Base-by-base conservation (phyloP, 2,329 filamentous ascomycete species). In the Fusarium cicatricum region DNA sequence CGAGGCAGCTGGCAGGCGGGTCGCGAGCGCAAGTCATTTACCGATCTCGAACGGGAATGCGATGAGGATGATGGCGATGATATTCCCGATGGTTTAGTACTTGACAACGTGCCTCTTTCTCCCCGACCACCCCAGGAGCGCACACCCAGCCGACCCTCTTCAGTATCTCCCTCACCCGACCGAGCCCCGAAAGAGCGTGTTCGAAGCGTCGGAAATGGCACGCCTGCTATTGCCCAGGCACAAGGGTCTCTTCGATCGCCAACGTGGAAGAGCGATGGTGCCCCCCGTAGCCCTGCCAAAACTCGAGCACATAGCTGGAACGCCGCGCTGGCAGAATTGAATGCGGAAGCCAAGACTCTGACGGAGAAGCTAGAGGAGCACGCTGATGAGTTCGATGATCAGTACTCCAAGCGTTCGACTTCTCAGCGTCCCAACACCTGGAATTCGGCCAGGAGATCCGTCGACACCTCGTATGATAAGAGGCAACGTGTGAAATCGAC, bases 341-440 rank as follows among this genome's bases (percentile, higher is more conserved):
- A 85, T 55, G 77, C 85, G 5, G 91, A 95, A 69, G 88, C 90
- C 11, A 89, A 87, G 70, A 86, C 85, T 17, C 74, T 95, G 52
- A 94, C 90, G 0, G 89, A 91, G 66, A 91, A 90, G 66, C 78
- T 95, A n/a, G 91, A 94, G 70, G 89, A 89, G 68, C 89, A 91
- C 65, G 87, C 89, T 10, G 86, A 88, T 70, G 85, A 90, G 66
- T 74, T 83, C 51, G 78, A 82, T 17, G 73, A 68, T 62, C 68
- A 62, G 62, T 74, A 76, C 5, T 50, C 65, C 16, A 69, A 68
- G 21, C 74, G 72, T 54, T 76, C 59, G 1, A 64, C 65, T 4
- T 62, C 54, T 7, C 60, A 66, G 5, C 75, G 80, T 1, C 76
- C 76, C 34, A 77, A 77, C 49, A 78, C 76, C 0, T 78, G 76